These are phyloP conservation scores for Pseudohyphozyma bogoriensis DNA, from an alignment of 768 basidiomycete genomes.

Conservation along the genomic window DNA sequence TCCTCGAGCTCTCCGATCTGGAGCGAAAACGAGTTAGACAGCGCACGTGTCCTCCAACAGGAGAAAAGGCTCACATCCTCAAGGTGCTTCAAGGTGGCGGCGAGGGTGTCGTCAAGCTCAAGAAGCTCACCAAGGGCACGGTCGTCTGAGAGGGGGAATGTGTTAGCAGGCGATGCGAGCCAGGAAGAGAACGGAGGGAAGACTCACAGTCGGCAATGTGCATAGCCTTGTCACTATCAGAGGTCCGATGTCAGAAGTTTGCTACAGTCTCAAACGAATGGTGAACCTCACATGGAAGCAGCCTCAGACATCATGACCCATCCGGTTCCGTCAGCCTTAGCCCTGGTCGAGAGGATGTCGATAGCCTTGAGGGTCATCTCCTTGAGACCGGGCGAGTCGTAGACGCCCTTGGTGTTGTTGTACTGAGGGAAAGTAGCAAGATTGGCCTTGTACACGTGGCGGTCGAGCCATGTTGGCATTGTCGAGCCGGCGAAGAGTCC, in stretches of 20 bases:
- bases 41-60: background rate
- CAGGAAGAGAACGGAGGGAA: constrained; percentile 22
- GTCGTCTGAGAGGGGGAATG: background rate
- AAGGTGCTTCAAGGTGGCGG: constrained; percentile 36
- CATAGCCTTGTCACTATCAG: constrained; percentile 34
- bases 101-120: constrained; percentile 40
- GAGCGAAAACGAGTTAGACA: background rate
- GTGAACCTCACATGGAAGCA: constrained; percentile 36
- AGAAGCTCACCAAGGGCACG: constrained; percentile 39
- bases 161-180: background rate
- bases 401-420: constrained; percentile 16
- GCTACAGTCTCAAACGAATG: background rate
- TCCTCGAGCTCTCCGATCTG: constrained; percentile 37
- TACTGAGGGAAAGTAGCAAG: constrained; percentile 9
- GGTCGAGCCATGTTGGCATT: constrained; percentile 41
- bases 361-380: constrained; percentile 42
- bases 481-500: constrained; percentile 38
- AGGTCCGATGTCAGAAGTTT: background rate
- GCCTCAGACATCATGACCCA: constrained; percentile 38
- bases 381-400: constrained; percentile 40
- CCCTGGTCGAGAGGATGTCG: constrained; percentile 37
- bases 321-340: constrained; percentile 31
- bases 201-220: constrained; percentile 38
- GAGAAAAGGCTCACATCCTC: constrained; percentile 24
- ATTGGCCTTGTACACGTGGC: constrained; percentile 37